Evolutionary conservation across 139 green algal species (phyloP).

Genomic region (Bryopsis sp.): DNA sequence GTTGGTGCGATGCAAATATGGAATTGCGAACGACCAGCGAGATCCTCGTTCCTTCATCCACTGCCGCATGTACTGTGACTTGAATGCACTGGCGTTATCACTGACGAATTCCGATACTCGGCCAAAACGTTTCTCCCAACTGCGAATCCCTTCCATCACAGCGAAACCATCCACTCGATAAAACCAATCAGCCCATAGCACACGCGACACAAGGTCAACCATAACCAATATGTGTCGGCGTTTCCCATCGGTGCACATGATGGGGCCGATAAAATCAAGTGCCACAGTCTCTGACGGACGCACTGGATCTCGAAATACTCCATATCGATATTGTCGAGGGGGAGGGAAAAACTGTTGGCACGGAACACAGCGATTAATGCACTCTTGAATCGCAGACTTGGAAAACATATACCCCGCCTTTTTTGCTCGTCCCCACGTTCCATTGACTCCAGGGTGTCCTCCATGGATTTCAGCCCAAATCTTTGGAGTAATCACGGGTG

Average conservation of each 20-base stretch:
- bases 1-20: background rate
- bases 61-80: background rate
- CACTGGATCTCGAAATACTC: background rate
- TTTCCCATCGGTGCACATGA: background rate
- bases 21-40: background rate
- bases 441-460: background rate
- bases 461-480: background rate
- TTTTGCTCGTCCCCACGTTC: background rate
- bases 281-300: background rate
- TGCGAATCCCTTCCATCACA: background rate
- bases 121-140: background rate
- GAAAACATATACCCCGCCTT: background rate
- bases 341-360: background rate
- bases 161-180: background rate
- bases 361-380: background rate
- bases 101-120: background rate
- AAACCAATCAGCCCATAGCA: background rate
- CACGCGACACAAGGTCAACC: background rate
- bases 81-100: background rate
- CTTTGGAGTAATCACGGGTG: background rate
- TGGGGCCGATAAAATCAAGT: background rate
- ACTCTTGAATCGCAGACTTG: background rate
- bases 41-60: background rate
- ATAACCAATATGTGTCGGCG: background rate
- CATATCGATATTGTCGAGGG: background rate